These are phyloP conservation scores for Talaromyces sp. DNA, from an alignment of 2,329 filamentous ascomycete species.

Conservation along the genomic window DNA sequence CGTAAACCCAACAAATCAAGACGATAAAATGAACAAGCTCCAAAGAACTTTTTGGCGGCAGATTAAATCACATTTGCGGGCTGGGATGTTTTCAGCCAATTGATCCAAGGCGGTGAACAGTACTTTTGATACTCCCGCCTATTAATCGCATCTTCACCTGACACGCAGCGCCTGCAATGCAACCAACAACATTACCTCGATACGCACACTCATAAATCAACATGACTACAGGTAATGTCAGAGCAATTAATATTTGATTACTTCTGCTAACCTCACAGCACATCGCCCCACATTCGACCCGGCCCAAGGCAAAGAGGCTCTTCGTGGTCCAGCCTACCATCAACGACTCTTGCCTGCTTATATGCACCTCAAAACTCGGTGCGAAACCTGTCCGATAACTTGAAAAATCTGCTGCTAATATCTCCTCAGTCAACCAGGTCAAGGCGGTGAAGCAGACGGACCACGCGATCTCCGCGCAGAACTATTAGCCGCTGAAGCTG, in stretches of 20 bases:
- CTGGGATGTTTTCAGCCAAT: constrained; percentile 25
- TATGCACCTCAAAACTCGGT: constrained; percentile 85
- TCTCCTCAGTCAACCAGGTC: constrained; percentile 66
- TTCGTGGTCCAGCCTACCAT: constrained; percentile 90
- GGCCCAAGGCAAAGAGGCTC: constrained; percentile 89
- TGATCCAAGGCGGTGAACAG: constrained; percentile 32
- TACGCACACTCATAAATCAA: constrained; percentile 17
- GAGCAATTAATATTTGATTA: neutral
- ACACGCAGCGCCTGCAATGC: neutral
- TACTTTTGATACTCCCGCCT: neutral
- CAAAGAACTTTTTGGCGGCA: constrained; percentile 18
- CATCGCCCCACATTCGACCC: constrained; percentile 95
- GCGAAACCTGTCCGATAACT: constrained; percentile 27
- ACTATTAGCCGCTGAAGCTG: constrained; percentile 81
- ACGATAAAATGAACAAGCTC: neutral
- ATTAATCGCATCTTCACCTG: constrained; percentile 2
- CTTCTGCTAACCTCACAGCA: constrained; percentile 44
- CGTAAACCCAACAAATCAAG: neutral
- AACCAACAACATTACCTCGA: neutral
- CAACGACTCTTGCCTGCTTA: constrained; percentile 92
- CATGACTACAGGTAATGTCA: constrained; percentile 42
- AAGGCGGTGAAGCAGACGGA: constrained; percentile 75
- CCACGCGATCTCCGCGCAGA: constrained; percentile 82
- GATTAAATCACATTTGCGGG: constrained; percentile 1
- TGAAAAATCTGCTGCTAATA: constrained; percentile 20